Evolutionary conservation across 2,329 filamentous ascomycete genomes (phyloP).

Genomic region (Chalara sp.): DNA sequence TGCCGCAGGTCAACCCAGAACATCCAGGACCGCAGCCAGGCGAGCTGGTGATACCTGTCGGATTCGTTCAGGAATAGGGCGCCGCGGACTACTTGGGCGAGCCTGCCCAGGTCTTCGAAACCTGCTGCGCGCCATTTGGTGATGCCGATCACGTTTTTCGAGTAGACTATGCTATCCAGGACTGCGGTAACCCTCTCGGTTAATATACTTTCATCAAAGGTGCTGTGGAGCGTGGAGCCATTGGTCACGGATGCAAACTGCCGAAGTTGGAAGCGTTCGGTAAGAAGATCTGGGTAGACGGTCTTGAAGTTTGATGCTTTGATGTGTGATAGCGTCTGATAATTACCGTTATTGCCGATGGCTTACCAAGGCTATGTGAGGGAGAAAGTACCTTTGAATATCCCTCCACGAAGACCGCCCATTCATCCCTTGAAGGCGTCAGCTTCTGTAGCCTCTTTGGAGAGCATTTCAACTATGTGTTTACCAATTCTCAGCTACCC

Average conservation of each 20-base stretch:
- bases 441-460: not conserved
- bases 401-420: slow-evolving; percentile 14
- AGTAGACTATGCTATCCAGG: not conserved
- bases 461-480: not conserved
- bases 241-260: slow-evolving; percentile 1
- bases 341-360: not conserved
- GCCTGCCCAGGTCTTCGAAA: slow-evolving; percentile 9
- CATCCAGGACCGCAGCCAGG: slow-evolving; percentile 14
- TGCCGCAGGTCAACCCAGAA: slow-evolving; percentile 15
- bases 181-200: slow-evolving; percentile 1
- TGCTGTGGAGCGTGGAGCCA: not conserved
- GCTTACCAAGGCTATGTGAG: slow-evolving; percentile 3
- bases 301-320: no score
- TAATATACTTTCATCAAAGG: not conserved
- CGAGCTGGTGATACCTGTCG: slow-evolving; percentile 9
- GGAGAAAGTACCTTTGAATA: slow-evolving; percentile 9
- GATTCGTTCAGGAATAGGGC: slow-evolving; percentile 2
- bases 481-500: slow-evolving; percentile 13
- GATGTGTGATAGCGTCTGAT: no score
- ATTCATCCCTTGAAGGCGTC: slow-evolving; percentile 9
- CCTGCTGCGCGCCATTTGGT: slow-evolving; percentile 7
- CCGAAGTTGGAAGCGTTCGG: not conserved
- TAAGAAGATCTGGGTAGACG: no score
- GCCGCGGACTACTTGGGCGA: slow-evolving; percentile 2
- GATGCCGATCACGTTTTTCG: not conserved